Evolutionary conservation across 2,329 filamentous ascomycete genomes (phyloP).

Genomic region (Corynespora cassiicola): DNA sequence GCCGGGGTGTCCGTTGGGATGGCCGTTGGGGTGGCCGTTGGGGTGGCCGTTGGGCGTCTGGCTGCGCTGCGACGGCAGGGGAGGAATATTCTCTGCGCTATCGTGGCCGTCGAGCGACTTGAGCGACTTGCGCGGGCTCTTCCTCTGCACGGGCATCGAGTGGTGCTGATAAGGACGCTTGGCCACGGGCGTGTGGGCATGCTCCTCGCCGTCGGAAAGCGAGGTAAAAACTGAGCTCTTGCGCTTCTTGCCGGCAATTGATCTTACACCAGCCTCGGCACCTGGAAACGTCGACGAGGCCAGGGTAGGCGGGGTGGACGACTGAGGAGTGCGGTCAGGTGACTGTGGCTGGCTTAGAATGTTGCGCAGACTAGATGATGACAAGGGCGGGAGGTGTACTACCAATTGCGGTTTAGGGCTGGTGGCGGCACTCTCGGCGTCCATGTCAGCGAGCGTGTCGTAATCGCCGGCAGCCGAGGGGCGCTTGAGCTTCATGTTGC

Average conservation of each 20-base stretch:
- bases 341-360: conserved; percentile 32
- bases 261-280: conserved; percentile 28
- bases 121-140: conserved; percentile 37
- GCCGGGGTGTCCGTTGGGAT: too few species aligned
- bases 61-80: conserved; percentile 20
- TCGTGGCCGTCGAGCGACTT: conserved; percentile 27
- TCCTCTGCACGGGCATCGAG: conserved; percentile 32
- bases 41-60: too few species aligned
- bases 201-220: conserved; percentile 38
- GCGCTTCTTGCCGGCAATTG: conserved; percentile 36
- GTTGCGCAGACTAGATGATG: not conserved
- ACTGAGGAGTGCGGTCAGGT: conserved; percentile 35
- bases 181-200: conserved; percentile 25
- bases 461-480: conserved; percentile 37
- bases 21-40: too few species aligned
- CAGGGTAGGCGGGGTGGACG: conserved; percentile 29
- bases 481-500: conserved; percentile 45
- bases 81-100: conserved; percentile 35
- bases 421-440: conserved; percentile 28
- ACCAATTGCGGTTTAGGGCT: conserved; percentile 20
- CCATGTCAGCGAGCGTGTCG: conserved; percentile 38
- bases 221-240: conserved; percentile 39
- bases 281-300: conserved; percentile 19
- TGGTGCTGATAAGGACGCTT: conserved; percentile 35
- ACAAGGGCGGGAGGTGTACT: conserved; percentile 5